phyloP scores from a whole-genome alignment of 202 grass and related monocot genomes.

The Dendrocalamus latiflorus region DNA sequence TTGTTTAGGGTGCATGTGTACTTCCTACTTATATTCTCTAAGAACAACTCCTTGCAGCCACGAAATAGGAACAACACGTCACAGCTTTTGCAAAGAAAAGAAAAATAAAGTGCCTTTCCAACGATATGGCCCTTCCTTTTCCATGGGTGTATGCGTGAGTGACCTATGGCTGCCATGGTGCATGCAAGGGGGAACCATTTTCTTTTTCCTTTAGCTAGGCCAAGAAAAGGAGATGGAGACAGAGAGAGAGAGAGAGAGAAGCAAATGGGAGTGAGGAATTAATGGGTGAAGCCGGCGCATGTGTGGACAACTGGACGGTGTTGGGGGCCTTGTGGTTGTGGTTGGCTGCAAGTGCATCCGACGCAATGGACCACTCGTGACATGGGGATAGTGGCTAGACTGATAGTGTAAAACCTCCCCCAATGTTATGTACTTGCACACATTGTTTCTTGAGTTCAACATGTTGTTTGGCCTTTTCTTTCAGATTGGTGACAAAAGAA shows the following conservation, averaged over 20 bases:
- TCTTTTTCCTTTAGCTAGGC: background rate
- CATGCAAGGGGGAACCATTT: constrained; percentile 31
- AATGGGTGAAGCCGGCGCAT: background rate
- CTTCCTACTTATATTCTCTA: too few relatives aligned
- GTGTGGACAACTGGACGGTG: constrained; percentile 8
- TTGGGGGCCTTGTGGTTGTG: constrained; percentile 8
- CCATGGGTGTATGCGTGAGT: background rate
- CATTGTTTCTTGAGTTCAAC: background rate
- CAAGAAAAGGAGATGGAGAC: background rate
- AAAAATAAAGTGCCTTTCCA: background rate
- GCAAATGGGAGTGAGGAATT: background rate
- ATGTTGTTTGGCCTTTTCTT: background rate
- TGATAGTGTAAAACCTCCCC: background rate
- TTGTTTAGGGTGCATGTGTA: too few relatives aligned
- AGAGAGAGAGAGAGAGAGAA: background rate
- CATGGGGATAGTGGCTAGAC: background rate
- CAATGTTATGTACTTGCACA: background rate
- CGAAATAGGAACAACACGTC: constrained; percentile 13
- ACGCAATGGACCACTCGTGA: constrained; percentile 35
- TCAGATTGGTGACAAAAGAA: background rate
- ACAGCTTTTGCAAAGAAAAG: constrained; percentile 4
- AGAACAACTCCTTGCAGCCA: background rate
- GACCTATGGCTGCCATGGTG: background rate
- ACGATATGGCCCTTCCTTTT: background rate
- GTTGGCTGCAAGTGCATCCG: constrained; percentile 21